These are phyloP conservation scores for Aspergillus novoparasiticus DNA, from an alignment of 2,329 filamentous ascomycete species.

Conservation along the genomic window DNA sequence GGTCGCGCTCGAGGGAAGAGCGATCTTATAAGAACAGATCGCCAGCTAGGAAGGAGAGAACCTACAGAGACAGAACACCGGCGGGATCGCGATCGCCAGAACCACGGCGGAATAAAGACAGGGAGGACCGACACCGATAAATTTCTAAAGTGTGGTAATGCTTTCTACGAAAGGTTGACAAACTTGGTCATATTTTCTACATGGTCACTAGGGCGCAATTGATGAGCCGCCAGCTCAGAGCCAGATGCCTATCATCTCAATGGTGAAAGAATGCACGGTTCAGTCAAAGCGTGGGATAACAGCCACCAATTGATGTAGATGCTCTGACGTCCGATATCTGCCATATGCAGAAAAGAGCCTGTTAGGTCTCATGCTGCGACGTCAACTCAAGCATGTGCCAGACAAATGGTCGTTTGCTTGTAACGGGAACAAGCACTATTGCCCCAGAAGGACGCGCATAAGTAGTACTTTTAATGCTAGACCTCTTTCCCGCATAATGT, in stretches of 20 bases:
- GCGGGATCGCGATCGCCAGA: constrained; percentile 34
- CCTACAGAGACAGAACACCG: constrained; percentile 29
- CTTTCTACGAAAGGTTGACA: background rate
- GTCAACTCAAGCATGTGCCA: background rate
- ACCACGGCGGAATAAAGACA: constrained; percentile 31
- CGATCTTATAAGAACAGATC: constrained; percentile 28
- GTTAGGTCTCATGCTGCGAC: background rate
- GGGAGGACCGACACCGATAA: constrained; percentile 36
- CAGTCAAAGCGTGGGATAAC: background rate
- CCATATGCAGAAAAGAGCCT: background rate
- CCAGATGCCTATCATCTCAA: background rate
- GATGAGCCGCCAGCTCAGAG: background rate
- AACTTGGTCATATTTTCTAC: constrained; percentile 1
- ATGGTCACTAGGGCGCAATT: background rate
- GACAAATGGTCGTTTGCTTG: background rate
- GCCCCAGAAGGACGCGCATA: constrained; percentile 3
- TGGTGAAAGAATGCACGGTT: background rate
- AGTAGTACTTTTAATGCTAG: constrained; percentile 16
- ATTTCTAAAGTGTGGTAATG: constrained; percentile 4
- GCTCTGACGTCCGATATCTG: background rate
- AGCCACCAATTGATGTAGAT: background rate
- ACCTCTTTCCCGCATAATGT: background rate
- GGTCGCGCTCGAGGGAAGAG: constrained; percentile 29
- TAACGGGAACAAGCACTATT: background rate
- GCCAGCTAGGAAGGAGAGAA: constrained; percentile 30